Evolutionary conservation across 1,284 basidiomycete genomes (phyloP).

Genomic region (Rhizoctonia solani): DNA sequence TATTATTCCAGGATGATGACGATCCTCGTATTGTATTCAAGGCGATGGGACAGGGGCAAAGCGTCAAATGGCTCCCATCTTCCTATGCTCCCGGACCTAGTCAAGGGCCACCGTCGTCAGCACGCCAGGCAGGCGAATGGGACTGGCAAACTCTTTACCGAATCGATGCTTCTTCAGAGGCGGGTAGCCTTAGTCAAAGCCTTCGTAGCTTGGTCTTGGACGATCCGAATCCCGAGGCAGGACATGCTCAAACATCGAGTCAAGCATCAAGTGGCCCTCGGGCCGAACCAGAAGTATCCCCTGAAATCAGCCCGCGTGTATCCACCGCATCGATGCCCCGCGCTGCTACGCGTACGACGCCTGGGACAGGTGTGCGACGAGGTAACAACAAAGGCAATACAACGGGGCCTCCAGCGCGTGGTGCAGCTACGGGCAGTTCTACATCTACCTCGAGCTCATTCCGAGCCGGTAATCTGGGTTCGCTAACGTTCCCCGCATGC

Average conservation of each 20-base stretch:
- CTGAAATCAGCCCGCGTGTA: conserved; percentile 5
- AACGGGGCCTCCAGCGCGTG: neutral
- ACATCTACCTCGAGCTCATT: neutral
- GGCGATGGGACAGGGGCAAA: conserved; percentile 65
- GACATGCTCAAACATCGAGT: conserved; percentile 18
- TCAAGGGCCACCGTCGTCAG: neutral
- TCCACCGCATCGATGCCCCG: conserved; percentile 13
- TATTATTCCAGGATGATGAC: conserved; percentile 65
- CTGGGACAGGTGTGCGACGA: conserved; percentile 13
- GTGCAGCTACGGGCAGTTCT: neutral
- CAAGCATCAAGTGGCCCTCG: conserved; percentile 4
- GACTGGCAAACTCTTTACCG: conserved; percentile 63
- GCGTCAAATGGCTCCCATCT: conserved; percentile 55
- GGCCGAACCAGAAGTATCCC: neutral
- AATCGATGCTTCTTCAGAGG: conserved; percentile 13
- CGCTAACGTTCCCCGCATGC: conserved; percentile 25
- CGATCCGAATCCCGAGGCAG: conserved; percentile 6
- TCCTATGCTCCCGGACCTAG: conserved; percentile 48
- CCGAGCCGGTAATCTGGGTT: neutral
- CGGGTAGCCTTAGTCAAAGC: conserved; percentile 26
- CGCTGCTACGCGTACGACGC: conserved; percentile 1
- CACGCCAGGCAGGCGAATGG: conserved; percentile 54
- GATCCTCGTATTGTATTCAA: conserved; percentile 66
- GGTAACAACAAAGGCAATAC: neutral
- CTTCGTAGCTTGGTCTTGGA: conserved; percentile 24